Base-by-base conservation (phyloP, 2,329 filamentous ascomycete genomes). In the Ceratocystis eucalypticola region DNA sequence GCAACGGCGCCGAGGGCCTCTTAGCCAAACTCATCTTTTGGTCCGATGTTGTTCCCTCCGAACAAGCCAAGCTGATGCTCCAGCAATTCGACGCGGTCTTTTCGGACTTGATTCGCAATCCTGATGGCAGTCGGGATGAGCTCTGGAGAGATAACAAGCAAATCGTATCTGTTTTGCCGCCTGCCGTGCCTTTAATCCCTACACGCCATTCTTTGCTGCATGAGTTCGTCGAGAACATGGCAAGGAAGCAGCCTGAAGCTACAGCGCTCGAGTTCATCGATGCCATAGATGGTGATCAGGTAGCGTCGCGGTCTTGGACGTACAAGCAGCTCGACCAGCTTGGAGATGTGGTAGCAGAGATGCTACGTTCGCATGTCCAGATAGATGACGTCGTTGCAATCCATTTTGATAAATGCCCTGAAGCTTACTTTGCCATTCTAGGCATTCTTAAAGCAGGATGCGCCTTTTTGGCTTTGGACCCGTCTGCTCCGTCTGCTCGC, bases 391-490 rank as follows among this genome's bases (percentile, higher is more conserved):
- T 92, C 3, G 79, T 96, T 25, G 89, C 85, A 0, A 80, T 93
- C 7, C 91, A 88, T 72, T 95, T 95, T 71, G 85, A 91, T 66
- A 96, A 96, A 72, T 92, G 87, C 68, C 86, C 91, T 0, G 88
- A 93, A 72, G 91, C 90, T 0, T 92, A 89, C 46, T 89, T 94
- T 71, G 82, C 87, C 0, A 91, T 95, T 48, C 77, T 95, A 1
- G 91, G 90, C 0, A 86, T 94, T 65, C 76, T 95, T 41, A 96
- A 96, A 73, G 84, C 88, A 5, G 91, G 91, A 0, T 92, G 88
- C 72, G 84, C 87, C 0, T 95, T 92, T 73, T 80, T 96, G 17
- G 89, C 91, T 0, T 80, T 96, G 8, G 91, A 96, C 72, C 86
- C 88, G 0, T 81, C 80, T 0, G 87, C 91, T 0, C 91, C 91